phyloP scores from a whole-genome alignment of 139 green algal species.

The Haematococcus sp. region DNA sequence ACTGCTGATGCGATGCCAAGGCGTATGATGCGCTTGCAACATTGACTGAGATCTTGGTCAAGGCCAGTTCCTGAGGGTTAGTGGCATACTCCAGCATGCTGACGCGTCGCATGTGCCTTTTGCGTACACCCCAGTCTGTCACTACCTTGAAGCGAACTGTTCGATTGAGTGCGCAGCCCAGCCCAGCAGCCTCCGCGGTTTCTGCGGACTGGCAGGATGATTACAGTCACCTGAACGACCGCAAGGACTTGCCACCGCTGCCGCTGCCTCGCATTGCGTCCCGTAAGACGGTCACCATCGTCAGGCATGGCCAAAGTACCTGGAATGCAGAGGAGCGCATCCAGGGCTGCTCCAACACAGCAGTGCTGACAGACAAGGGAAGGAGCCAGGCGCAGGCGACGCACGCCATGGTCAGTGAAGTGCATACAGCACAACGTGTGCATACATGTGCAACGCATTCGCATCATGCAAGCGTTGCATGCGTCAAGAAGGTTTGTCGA shows the following conservation, averaged over 20 bases:
- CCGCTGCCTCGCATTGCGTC: constrained; percentile 46
- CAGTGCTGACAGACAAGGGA: constrained; percentile 85
- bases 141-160: no score
- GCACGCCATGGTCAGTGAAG: constrained; percentile 53
- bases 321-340: constrained; percentile 92
- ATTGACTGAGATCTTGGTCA: no score
- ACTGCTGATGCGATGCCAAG: no score
- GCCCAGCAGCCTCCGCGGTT: not conserved
- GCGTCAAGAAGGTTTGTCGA: no score
- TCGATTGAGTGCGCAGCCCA: no score
- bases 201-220: constrained; percentile 46
- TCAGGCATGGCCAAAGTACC: constrained; percentile 92
- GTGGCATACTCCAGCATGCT: no score
- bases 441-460: no score
- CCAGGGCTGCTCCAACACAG: constrained; percentile 86
- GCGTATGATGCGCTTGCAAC: no score
- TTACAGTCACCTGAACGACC: constrained; percentile 62
- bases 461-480: not conserved
- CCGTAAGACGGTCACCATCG: constrained; percentile 43
- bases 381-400: constrained; percentile 74
- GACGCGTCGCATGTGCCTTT: no score
- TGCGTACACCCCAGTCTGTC: no score
- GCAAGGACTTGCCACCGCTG: constrained; percentile 59
- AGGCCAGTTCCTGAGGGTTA: no score
- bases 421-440: no score